A percentile compares a stretch with the other conserved stretches of the same genome.
These are phyloP conservation scores for Leishmania aethiopica DNA, from an alignment of 208 protist genomes.

Conservation along the genomic window DNA sequence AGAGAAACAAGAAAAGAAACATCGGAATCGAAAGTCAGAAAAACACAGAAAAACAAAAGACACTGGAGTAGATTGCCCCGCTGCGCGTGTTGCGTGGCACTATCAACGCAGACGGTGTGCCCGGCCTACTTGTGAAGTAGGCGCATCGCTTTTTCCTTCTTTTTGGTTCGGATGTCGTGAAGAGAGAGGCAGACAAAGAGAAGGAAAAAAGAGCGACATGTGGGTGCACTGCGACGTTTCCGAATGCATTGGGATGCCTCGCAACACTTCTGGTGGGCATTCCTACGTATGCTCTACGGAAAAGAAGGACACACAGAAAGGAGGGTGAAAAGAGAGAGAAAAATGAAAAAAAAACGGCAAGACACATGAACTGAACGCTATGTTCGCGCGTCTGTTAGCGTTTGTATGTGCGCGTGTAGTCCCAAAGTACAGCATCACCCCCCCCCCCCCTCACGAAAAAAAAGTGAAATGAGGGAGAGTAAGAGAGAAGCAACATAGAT, in stretches of 20 bases:
- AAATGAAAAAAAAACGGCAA: background rate
- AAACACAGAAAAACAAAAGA: conserved; percentile 12
- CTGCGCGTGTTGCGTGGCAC: background rate
- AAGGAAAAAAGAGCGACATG: background rate
- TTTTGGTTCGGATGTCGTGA: no score
- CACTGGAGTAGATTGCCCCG: background rate
- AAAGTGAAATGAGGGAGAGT: background rate
- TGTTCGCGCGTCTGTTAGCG: background rate
- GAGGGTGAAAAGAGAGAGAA: background rate
- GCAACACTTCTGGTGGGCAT: background rate
- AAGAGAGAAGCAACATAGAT: background rate
- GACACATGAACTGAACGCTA: background rate
- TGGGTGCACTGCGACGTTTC: background rate
- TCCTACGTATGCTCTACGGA: background rate
- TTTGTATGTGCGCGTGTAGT: background rate
- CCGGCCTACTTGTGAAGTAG: background rate
- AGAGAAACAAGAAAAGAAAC: background rate
- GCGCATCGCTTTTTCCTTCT: background rate
- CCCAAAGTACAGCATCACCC: background rate
- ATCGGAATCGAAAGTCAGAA: background rate
- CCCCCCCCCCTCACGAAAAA: background rate
- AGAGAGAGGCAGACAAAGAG: background rate
- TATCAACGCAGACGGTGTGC: background rate
- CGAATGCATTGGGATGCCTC: background rate
- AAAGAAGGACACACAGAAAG: background rate